Conservation (phyloP, 2,329 filamentous ascomycete species). For the Fragosphaeria purpurea region DNA sequence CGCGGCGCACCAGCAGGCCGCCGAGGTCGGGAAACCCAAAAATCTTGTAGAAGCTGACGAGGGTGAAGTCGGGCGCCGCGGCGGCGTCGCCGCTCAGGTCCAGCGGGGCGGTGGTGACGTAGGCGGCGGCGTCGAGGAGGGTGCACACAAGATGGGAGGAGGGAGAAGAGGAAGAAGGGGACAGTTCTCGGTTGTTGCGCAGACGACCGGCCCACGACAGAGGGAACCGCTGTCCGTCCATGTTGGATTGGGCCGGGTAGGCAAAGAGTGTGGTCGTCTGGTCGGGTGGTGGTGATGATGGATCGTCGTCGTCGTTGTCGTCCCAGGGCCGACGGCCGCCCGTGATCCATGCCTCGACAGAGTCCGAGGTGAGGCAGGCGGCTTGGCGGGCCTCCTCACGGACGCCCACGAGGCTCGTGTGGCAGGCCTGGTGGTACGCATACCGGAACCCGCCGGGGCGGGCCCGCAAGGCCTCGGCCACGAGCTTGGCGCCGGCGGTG, state of each 20-base stretch:
- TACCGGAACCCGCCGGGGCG: slow-evolving; percentile 65
- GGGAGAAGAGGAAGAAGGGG: too few relatives aligned
- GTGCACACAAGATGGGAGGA: slow-evolving; percentile 40
- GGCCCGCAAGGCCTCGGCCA: slow-evolving; percentile 66
- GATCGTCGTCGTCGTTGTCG: background rate
- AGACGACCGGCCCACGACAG: slow-evolving; percentile 49
- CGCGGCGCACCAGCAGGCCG: slow-evolving; percentile 69
- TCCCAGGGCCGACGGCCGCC: slow-evolving; percentile 23
- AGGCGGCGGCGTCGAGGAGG: slow-evolving; percentile 73
- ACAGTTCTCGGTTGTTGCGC: slow-evolving; percentile 12
- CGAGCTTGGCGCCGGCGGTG: slow-evolving; percentile 81
- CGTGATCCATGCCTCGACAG: slow-evolving; percentile 56
- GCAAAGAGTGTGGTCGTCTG: slow-evolving; percentile 48
- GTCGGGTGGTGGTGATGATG: background rate
- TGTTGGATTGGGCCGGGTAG: slow-evolving; percentile 86
- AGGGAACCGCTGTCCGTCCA: slow-evolving; percentile 72
- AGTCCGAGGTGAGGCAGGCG: slow-evolving; percentile 55
- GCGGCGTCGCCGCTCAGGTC: slow-evolving; percentile 54
- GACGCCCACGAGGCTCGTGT: slow-evolving; percentile 79
- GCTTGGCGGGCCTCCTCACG: slow-evolving; percentile 59
- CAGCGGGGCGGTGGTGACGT: slow-evolving; percentile 66
- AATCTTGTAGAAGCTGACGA: slow-evolving; percentile 92
- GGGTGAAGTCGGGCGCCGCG: slow-evolving; percentile 69
- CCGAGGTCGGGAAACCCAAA: slow-evolving; percentile 93
- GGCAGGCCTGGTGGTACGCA: slow-evolving; percentile 71